phyloP scores from a whole-genome alignment of 257 asterid species.

The Ligustrum vulgare region DNA sequence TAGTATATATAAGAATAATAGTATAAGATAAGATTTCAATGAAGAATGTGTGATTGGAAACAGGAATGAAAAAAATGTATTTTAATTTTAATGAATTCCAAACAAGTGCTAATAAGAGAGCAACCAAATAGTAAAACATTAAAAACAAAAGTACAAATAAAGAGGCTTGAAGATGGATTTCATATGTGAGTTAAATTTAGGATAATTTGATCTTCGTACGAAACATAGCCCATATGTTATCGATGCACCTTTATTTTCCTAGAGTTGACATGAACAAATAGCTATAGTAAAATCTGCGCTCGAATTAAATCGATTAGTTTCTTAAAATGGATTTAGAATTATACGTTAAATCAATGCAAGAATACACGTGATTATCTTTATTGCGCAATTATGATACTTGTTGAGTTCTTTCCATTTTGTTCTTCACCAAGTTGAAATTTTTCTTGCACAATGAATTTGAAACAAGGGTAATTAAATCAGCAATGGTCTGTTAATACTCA shows the following conservation, averaged over 20 bases:
- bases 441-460: background rate
- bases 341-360: background rate
- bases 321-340: background rate
- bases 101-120: too few relatives aligned
- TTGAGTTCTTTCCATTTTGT: background rate
- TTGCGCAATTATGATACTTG: background rate
- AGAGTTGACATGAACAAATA: background rate
- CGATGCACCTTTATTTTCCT: background rate
- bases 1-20: too few relatives aligned
- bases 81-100: too few relatives aligned
- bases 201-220: background rate
- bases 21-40: too few relatives aligned
- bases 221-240: too few relatives aligned
- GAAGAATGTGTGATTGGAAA: too few relatives aligned
- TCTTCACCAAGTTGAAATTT: background rate
- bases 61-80: too few relatives aligned
- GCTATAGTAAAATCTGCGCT: background rate
- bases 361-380: background rate
- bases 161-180: background rate
- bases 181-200: background rate
- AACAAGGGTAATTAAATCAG: background rate
- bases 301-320: background rate
- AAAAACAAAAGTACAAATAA: too few relatives aligned
- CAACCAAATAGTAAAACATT: too few relatives aligned
- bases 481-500: background rate